phyloP scores from a whole-genome alignment of 108 stramenopile genomes.

The Epipyxis sp. region DNA sequence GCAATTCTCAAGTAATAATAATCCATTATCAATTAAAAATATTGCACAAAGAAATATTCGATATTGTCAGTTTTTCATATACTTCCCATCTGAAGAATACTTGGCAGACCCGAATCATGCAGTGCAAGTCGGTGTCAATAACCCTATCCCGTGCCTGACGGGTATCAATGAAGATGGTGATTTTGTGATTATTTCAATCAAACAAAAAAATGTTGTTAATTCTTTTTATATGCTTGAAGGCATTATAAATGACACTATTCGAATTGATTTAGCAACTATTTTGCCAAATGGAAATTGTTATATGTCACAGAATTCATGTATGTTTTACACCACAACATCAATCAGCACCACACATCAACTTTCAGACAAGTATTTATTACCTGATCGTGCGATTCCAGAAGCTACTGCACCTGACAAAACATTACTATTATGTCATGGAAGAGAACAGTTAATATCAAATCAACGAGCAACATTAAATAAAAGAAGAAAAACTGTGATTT shows the following conservation, averaged over 20 bases:
- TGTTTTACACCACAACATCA: neutral
- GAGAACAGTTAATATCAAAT: neutral
- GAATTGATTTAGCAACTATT: too few relatives aligned
- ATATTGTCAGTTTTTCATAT: too few relatives aligned
- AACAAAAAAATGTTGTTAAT: neutral
- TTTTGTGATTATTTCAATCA: neutral
- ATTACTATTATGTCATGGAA: neutral
- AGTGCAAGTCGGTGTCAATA: too few relatives aligned
- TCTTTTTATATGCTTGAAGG: neutral
- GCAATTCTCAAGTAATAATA: too few relatives aligned
- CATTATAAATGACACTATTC: neutral
- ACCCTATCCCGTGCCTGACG: neutral
- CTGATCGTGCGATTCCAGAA: neutral
- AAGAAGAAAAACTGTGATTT: neutral
- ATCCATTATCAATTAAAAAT: too few relatives aligned
- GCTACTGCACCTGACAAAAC: neutral
- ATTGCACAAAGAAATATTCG: too few relatives aligned
- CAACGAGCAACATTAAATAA: neutral
- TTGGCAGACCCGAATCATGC: too few relatives aligned
- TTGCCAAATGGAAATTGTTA: conserved; percentile 6
- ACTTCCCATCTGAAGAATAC: too few relatives aligned
- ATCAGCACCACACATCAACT: neutral
- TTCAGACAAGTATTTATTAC: neutral
- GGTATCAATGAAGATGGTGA: neutral
- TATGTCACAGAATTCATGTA: neutral